Percentiles rank a stretch among this genome's conserved stretches.
phyloP scores from a whole-genome alignment of 371 early-diverging fungal species.

The Scutellospora calospora region DNA sequence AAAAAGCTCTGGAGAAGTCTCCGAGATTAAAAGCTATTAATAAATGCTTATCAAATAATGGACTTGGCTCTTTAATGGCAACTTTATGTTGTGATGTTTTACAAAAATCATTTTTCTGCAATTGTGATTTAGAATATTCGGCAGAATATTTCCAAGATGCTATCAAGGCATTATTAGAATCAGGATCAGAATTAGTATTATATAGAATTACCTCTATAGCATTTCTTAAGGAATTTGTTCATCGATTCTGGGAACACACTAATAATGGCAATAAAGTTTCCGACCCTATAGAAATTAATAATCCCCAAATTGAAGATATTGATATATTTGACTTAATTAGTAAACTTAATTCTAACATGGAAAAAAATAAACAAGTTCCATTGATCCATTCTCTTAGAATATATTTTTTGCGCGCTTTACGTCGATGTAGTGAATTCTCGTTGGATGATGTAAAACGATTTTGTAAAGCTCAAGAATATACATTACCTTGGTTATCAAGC shows the following conservation, averaged over 20 bases:
- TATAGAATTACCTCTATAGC: conserved; percentile 25
- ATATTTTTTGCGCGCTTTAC: conserved; percentile 28
- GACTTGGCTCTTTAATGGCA: conserved; percentile 10
- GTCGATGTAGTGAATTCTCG: not conserved
- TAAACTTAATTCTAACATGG: not conserved
- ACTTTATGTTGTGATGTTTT: conserved; percentile 43
- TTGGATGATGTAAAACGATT: conserved; percentile 25
- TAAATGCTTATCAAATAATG: not conserved
- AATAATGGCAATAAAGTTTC: not conserved
- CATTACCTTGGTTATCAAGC: conserved; percentile 24
- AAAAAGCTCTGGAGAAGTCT: not conserved
- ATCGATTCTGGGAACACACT: conserved; percentile 18
- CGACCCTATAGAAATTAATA: not conserved
- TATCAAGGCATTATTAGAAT: not conserved
- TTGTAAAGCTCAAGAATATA: conserved; percentile 7
- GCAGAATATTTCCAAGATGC: conserved; percentile 11
- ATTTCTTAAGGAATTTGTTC: conserved; percentile 39
- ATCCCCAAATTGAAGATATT: not conserved
- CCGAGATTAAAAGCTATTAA: conserved; percentile 30
- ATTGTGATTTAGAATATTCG: conserved; percentile 1
- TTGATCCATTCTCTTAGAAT: conserved; percentile 28
- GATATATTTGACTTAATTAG: not conserved
- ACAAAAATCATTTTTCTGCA: conserved; percentile 21
- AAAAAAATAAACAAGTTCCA: not conserved
- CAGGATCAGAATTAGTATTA: not conserved